These are phyloP conservation scores for Hypomyces rosellus DNA, from an alignment of 2,329 filamentous ascomycete genomes.

Conservation along the genomic window DNA sequence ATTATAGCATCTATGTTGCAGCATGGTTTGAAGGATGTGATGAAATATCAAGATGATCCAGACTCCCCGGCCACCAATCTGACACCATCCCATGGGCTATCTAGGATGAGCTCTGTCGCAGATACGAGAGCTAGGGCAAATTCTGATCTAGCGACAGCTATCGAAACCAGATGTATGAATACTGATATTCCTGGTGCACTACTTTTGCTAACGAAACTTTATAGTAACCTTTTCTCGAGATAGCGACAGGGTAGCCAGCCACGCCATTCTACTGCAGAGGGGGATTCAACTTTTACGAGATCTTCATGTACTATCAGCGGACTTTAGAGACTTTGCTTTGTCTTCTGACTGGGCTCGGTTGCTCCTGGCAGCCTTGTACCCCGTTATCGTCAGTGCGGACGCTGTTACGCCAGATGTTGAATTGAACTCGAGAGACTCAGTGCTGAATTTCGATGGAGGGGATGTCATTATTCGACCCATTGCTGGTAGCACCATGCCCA, in stretches of 20 bases:
- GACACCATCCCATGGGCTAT: conserved; percentile 2
- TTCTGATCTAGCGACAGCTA: conserved; percentile 56
- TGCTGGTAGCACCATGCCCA: conserved; percentile 48
- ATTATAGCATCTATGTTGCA: conserved; percentile 85
- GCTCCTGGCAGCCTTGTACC: conserved; percentile 74
- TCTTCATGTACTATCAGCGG: conserved; percentile 66
- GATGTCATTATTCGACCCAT: conserved; percentile 78
- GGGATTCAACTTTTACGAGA: conserved; percentile 74
- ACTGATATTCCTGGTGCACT: too few species aligned
- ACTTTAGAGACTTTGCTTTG: conserved; percentile 77
- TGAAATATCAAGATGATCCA: conserved; percentile 55
- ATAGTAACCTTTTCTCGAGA: conserved; percentile 28
- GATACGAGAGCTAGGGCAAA: conserved; percentile 39
- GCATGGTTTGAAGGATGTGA: conserved; percentile 67
- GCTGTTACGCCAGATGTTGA: conserved; percentile 78
- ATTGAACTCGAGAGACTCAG: conserved; percentile 74
- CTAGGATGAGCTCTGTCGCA: conserved; percentile 9
- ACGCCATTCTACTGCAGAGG: conserved; percentile 63
- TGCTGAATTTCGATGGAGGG: conserved; percentile 76
- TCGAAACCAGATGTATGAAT: conserved; percentile 47
- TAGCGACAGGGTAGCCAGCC: conserved; percentile 41
- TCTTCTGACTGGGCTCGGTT: conserved; percentile 76
- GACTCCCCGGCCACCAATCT: conserved; percentile 40
- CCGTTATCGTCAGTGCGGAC: conserved; percentile 81
- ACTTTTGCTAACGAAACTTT: conserved; percentile 15